These are phyloP conservation scores for Aphanomyces astaci DNA, from an alignment of 352 stramenopile species.

Conservation along the genomic window DNA sequence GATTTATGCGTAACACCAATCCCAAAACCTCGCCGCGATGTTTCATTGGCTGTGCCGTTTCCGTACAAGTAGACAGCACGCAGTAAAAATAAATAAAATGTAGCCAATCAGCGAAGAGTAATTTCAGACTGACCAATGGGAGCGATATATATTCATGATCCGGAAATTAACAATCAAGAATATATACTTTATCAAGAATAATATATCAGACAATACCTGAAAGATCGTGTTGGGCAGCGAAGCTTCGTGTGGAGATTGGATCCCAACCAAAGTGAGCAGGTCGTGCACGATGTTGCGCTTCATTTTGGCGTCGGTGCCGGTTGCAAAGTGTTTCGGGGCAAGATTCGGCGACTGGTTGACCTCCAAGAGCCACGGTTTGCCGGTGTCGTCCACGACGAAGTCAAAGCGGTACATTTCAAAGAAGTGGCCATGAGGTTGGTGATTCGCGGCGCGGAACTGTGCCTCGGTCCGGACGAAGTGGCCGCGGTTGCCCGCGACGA, in stretches of 20 bases:
- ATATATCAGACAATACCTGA: background rate
- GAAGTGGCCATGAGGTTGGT: slow-evolving; percentile 43
- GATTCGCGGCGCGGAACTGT: slow-evolving; percentile 37
- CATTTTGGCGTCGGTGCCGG: slow-evolving; percentile 61
- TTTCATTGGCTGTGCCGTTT: too few relatives aligned
- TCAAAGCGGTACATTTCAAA: slow-evolving; percentile 95
- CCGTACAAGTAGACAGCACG: too few relatives aligned
- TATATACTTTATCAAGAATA: background rate
- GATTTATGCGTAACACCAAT: too few relatives aligned
- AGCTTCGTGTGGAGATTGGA: slow-evolving; percentile 33
- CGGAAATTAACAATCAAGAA: too few relatives aligned
- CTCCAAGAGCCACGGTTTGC: slow-evolving; percentile 94
- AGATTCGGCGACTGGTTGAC: slow-evolving; percentile 76
- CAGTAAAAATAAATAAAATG: too few relatives aligned
- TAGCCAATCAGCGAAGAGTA: too few relatives aligned
- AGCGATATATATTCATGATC: too few relatives aligned
- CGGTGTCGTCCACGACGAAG: slow-evolving; percentile 90
- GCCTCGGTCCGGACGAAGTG: slow-evolving; percentile 33
- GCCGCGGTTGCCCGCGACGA: slow-evolving; percentile 48
- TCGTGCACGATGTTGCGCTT: slow-evolving; percentile 59
- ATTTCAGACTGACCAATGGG: too few relatives aligned
- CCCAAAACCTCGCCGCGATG: too few relatives aligned
- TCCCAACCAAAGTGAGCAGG: slow-evolving; percentile 56
- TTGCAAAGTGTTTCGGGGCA: slow-evolving; percentile 36
- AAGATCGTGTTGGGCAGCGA: background rate